A percentile compares a stretch with the other conserved stretches of the same genome.
Evolutionary conservation across 495 filamentous ascomycete genomes (phyloP).

Genomic region (Trichoderma erinaceum): DNA sequence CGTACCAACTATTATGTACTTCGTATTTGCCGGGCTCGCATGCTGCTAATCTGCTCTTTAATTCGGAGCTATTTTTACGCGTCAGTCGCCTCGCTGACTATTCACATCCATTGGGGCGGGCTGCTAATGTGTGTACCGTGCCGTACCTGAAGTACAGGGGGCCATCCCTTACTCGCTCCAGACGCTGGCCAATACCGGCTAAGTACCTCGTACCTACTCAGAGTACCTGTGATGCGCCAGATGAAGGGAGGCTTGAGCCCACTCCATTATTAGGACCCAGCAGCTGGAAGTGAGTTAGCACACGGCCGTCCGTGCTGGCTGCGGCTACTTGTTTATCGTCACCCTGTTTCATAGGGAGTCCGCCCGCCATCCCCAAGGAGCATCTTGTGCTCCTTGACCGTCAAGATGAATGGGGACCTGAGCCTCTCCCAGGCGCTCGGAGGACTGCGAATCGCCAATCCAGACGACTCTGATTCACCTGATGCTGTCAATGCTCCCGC

Average conservation of each 20-base stretch:
- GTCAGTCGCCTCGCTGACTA: neutral
- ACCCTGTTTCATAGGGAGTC: constrained; percentile 12
- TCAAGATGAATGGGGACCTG: constrained; percentile 79
- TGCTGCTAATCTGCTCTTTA: neutral
- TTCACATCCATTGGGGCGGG: too few relatives aligned
- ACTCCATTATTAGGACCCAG: neutral
- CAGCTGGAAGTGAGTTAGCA: neutral
- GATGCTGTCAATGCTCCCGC: neutral
- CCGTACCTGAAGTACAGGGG: neutral
- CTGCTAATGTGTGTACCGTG: too few relatives aligned
- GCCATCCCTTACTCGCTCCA: neutral
- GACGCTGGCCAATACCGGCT: neutral
- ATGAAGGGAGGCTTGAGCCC: neutral
- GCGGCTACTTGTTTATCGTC: constrained; percentile 12
- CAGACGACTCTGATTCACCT: constrained; percentile 57
- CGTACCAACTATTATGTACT: too few relatives aligned
- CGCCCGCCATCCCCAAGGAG: constrained; percentile 12
- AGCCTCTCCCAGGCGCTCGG: constrained; percentile 90
- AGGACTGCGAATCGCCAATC: constrained; percentile 94
- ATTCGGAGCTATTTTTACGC: neutral
- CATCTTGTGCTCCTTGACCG: constrained; percentile 11
- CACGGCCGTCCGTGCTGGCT: neutral
- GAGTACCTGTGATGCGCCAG: neutral
- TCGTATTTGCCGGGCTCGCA: too few relatives aligned
- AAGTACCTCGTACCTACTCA: neutral